These are phyloP conservation scores for Fusarium brachygibbosum DNA, from an alignment of 2,329 filamentous ascomycete genomes.

Conservation along the genomic window DNA sequence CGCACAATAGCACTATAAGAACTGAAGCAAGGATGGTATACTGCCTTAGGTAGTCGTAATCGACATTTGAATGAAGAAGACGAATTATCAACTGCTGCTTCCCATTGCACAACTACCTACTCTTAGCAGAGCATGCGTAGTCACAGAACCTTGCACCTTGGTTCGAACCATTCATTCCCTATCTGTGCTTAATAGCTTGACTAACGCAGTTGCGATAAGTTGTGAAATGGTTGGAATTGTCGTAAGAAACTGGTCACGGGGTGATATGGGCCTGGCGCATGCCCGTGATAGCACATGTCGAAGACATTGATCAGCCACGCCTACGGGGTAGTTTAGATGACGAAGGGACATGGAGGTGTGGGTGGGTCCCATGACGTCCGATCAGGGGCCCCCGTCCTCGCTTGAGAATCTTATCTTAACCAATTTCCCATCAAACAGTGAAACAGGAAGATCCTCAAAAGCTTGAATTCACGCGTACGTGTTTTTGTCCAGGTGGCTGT, in stretches of 20 bases:
- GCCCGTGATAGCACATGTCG: constrained; percentile 28
- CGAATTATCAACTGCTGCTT: neutral
- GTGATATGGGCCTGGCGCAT: neutral
- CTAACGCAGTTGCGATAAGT: neutral
- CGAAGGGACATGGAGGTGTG: constrained; percentile 16
- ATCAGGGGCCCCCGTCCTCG: constrained; percentile 20
- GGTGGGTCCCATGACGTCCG: constrained; percentile 39
- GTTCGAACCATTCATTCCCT: neutral
- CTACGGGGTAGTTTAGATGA: neutral
- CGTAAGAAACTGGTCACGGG: neutral
- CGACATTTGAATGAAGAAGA: constrained; percentile 5
- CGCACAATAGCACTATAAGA: constrained; percentile 15
- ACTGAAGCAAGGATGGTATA: constrained; percentile 16
- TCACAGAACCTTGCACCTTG: neutral
- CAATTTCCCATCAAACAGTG: constrained; percentile 26
- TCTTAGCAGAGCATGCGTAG: neutral
- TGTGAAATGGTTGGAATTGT: neutral
- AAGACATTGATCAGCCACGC: constrained; percentile 17
- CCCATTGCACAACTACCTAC: neutral
- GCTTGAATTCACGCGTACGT: neutral
- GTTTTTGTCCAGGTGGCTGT: constrained; percentile 7
- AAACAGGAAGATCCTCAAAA: constrained; percentile 9
- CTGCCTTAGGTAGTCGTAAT: neutral
- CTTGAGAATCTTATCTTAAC: constrained; percentile 25
- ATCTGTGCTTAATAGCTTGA: neutral